Evolutionary conservation across 2,329 filamentous ascomycete species (phyloP), one percentile per base, ranked within the genome.

Genomic region (Epichloe bromicola): DNA sequence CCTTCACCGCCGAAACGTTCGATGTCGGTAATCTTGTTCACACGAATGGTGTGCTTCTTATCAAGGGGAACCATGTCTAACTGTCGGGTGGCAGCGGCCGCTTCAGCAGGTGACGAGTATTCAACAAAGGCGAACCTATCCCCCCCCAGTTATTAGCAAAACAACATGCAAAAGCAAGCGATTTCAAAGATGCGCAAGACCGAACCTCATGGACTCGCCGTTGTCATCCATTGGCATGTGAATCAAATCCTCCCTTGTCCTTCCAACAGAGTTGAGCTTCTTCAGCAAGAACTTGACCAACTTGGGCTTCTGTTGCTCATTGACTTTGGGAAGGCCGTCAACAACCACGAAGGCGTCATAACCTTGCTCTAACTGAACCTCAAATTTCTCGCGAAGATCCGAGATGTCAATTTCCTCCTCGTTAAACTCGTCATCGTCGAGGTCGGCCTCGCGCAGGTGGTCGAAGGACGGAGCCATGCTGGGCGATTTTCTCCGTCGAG

Each of bases 11-110:
- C 93, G 68, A 88, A 98, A 59, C 93, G 86, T 67, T 98, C 93
- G 63, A 98, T 90, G 66, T 98, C 93, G 62, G 90, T 96, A 62
- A 98, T 79, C 73, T 98, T 98, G 82, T 98, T 98, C 61, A 98
- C 90, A 57, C 85, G 80, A 61, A 98, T 81, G 49, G 81, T 95
- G 77, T 98, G 90, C 74, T 85, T 96, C 80, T 94, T 97, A 74
- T 98, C 93, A 63, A 98, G 85, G 43, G 91, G 80, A 5, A 86
- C 83, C 62, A 82, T 80, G 69, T 98, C 83, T 53, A 98, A 84
- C 62, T 86, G 82, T 68, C 95, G 90, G 60, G 90, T 88, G 51
- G 91, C 93, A 50, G 87, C 87, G 51, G 87, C 78, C 30, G 93
- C 93, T 74, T 97, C 90, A 64, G 85, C 88, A 52, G 93, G 78